Percentiles rank a stretch among this genome's conserved stretches.
Evolutionary conservation across 2,329 filamentous ascomycete species (phyloP).

Genomic region (Hymenoscyphus fructigenus): DNA sequence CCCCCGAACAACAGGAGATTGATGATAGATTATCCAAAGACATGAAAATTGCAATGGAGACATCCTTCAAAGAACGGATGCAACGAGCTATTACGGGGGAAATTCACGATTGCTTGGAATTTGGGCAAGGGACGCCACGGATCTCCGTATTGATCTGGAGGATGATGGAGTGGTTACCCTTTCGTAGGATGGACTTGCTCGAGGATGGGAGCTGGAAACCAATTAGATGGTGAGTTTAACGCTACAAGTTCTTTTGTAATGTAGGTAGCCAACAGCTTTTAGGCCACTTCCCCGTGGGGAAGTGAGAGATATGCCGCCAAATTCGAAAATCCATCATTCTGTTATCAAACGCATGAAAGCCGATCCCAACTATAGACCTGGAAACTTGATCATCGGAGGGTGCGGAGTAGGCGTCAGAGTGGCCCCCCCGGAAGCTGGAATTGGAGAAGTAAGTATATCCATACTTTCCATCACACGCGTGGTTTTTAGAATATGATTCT

Average conservation of each 20-base stretch:
- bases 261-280: background rate
- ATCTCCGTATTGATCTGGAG: background rate
- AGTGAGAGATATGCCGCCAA: constrained; percentile 1
- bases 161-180: constrained; percentile 2
- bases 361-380: constrained; percentile 2
- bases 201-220: constrained; percentile 5
- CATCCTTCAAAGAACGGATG: background rate
- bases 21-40: background rate
- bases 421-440: constrained; percentile 2
- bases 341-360: constrained; percentile 2
- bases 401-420: background rate
- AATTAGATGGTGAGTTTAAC: background rate
- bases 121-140: background rate
- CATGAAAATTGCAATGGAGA: constrained; percentile 1
- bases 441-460: constrained; percentile 1
- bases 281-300: constrained; percentile 1
- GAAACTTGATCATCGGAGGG: background rate
- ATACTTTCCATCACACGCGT: too few species aligned
- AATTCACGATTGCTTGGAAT: background rate
- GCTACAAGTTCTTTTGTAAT: background rate
- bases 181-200: constrained; percentile 1
- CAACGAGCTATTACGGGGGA: constrained; percentile 1
- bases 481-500: background rate
- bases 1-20: background rate
- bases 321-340: constrained; percentile 2